Conservation (phyloP, 495 filamentous ascomycete genomes). For the Xylaria palmicola region DNA sequence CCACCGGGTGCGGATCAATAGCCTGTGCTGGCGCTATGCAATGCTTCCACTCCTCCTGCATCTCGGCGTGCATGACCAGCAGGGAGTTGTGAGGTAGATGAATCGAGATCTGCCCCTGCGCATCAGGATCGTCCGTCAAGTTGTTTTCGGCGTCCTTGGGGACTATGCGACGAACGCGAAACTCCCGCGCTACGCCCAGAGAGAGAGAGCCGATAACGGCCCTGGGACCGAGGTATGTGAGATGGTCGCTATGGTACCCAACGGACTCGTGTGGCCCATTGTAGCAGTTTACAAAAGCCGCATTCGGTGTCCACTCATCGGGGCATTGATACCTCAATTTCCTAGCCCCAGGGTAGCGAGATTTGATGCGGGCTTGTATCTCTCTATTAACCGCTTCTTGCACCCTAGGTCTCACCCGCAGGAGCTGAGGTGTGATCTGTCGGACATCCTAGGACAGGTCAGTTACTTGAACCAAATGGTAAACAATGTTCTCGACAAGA, state of each 20-base stretch:
- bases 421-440: slow-evolving; percentile 67
- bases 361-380: slow-evolving; percentile 63
- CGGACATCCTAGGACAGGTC: slow-evolving; percentile 60
- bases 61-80: slow-evolving; percentile 90
- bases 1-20: slow-evolving; percentile 78
- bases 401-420: slow-evolving; percentile 62
- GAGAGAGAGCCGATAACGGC: slow-evolving; percentile 87
- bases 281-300: slow-evolving; percentile 93
- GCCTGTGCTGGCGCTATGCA: slow-evolving; percentile 69
- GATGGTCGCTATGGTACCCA: slow-evolving; percentile 87
- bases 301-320: slow-evolving; percentile 75
- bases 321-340: slow-evolving; percentile 79
- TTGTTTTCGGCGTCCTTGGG: slow-evolving; percentile 43
- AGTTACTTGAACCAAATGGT: background rate
- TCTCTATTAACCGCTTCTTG: slow-evolving; percentile 72
- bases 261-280: slow-evolving; percentile 74
- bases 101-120: slow-evolving; percentile 82
- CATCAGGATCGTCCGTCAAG: slow-evolving; percentile 48
- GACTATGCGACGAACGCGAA: slow-evolving; percentile 75
- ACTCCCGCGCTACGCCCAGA: slow-evolving; percentile 86
- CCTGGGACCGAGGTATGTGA: slow-evolving; percentile 89
- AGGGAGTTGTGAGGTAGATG: slow-evolving; percentile 93
- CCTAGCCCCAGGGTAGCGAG: slow-evolving; percentile 56
- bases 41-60: slow-evolving; percentile 82
- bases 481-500: too few species aligned